A percentile compares a stretch with the other conserved stretches of the same genome.
Conservation (phyloP, 1,284 basidiomycete species). For the Singerocomus inundabilis region DNA sequence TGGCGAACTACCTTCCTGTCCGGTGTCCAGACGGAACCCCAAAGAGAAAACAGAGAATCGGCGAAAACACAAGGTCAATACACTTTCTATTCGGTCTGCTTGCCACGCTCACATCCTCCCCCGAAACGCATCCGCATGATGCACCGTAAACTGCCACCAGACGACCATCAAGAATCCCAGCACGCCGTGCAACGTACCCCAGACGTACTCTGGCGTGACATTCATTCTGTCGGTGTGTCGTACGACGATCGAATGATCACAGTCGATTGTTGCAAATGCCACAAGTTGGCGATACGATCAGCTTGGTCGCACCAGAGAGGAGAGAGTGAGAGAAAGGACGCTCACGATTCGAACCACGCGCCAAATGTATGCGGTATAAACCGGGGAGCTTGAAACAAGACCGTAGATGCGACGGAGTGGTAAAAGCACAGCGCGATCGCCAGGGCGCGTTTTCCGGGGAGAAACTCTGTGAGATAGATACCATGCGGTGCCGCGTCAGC, state of each 20-base stretch:
- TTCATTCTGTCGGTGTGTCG: conserved; percentile 41
- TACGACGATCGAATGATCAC: not conserved
- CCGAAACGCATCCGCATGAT: conserved; percentile 46
- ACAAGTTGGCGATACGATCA: too few species aligned
- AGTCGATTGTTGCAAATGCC: too few species aligned
- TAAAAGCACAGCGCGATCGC: conserved; percentile 76
- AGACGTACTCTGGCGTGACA: conserved; percentile 63
- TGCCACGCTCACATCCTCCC: conserved; percentile 10
- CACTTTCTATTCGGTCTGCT: too few species aligned
- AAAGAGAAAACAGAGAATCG: too few species aligned
- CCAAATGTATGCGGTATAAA: conserved; percentile 78
- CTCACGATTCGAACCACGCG: conserved; percentile 54
- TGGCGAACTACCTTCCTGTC: too few species aligned
- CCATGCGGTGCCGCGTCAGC: not conserved
- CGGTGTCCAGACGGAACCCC: too few species aligned
- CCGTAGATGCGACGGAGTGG: conserved; percentile 70
- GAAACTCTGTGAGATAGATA: conserved; percentile 48
- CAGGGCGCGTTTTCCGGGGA: conserved; percentile 80
- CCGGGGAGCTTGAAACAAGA: conserved; percentile 73
- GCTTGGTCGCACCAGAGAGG: not conserved
- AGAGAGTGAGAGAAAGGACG: conserved; percentile 15
- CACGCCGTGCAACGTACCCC: conserved; percentile 69
- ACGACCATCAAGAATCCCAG: conserved; percentile 62
- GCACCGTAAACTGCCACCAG: conserved; percentile 75
- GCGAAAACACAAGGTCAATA: too few species aligned